phyloP scores from a whole-genome alignment of 345 rosid genomes.

The Acer campestre region DNA sequence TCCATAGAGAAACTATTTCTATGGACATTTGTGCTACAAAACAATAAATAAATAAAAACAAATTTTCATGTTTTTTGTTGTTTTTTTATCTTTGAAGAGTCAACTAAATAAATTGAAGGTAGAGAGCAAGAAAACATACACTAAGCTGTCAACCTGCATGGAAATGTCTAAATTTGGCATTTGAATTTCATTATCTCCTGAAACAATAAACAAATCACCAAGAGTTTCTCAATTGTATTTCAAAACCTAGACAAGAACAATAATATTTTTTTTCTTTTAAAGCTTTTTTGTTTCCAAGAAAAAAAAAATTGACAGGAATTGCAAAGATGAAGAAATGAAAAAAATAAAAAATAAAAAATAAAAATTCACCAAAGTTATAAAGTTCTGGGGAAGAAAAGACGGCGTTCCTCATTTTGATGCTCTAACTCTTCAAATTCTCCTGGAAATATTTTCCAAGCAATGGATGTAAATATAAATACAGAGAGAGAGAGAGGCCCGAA shows the following conservation, averaged over 20 bases:
- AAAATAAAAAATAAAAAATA: background rate
- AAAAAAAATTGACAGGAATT: too few relatives aligned
- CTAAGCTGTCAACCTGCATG: conserved; percentile 35
- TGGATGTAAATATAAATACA: too few relatives aligned
- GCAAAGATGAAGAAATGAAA: background rate
- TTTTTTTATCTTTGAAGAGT: too few relatives aligned
- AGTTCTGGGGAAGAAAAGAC: conserved; percentile 37
- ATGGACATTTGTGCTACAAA: conserved; percentile 30
- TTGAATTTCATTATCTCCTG: conserved; percentile 49
- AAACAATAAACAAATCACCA: background rate
- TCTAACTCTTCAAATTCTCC: background rate
- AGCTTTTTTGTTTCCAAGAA: too few relatives aligned
- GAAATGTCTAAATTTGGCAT: conserved; percentile 33
- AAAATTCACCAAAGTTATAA: conserved; percentile 31
- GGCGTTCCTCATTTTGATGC: conserved; percentile 44
- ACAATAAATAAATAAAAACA: background rate
- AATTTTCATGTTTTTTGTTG: background rate
- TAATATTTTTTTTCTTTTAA: background rate
- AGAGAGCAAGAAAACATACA: conserved; percentile 31
- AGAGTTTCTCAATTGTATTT: background rate
- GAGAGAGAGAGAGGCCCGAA: too few relatives aligned
- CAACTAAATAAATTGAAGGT: background rate
- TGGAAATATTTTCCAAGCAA: background rate
- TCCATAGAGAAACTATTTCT: conserved; percentile 33
- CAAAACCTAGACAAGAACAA: background rate